These are phyloP conservation scores for Tulasnella sp. DNA, from an alignment of 768 basidiomycete species.

Conservation along the genomic window DNA sequence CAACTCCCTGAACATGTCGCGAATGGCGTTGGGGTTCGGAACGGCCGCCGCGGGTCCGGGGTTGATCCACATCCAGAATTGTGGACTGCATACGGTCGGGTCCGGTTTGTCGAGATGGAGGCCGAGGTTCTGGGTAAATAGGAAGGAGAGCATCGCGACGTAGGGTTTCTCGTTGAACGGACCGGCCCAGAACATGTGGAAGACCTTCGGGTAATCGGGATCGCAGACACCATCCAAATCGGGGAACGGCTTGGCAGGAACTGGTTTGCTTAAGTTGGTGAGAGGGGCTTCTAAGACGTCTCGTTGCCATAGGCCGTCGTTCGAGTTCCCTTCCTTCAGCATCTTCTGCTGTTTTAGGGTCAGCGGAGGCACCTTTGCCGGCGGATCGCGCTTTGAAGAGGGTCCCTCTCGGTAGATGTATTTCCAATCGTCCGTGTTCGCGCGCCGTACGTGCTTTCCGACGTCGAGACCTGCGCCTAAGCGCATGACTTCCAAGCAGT, in stretches of 20 bases:
- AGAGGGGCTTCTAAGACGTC: conserved; percentile 32
- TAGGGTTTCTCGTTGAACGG: conserved; percentile 99
- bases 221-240: conserved; percentile 55
- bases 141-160: conserved; percentile 84
- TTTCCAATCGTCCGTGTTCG: conserved; percentile 70
- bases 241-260: conserved; percentile 45
- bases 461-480: conserved; percentile 83
- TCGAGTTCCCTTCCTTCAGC: conserved; percentile 11
- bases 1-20: conserved; percentile 75
- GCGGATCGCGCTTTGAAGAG: conserved; percentile 15
- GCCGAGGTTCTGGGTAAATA: conserved; percentile 90
- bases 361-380: conserved; percentile 2
- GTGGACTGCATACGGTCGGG: conserved; percentile 61
- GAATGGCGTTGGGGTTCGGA: conserved; percentile 68
- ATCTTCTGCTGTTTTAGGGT: conserved; percentile 9
- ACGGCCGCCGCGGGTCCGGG: conserved; percentile 90
- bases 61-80: conserved; percentile 98
- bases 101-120: conserved; percentile 48
- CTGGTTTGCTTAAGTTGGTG: conserved; percentile 40
- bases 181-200: conserved; percentile 99
- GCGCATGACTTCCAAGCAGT: conserved; percentile 91
- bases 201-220: conserved; percentile 71
- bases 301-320: conserved; percentile 10
- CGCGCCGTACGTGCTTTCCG: conserved; percentile 59
- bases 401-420: conserved; percentile 68